Conservation (phyloP, 176 grass and related monocot genomes). For the Sorghum bicolor region Sorghum_bicolor_NCBIv3 NC_012878.2:48799501-48800000, state of each 20-base stretch:
- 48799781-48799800: slow-evolving; percentile 22
- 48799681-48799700: slow-evolving; percentile 25
- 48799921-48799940: slow-evolving; percentile 99
- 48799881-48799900: slow-evolving; percentile 62
- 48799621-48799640: slow-evolving; percentile 40
- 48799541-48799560: slow-evolving; percentile 41
- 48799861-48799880: slow-evolving; percentile 49
- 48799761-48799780: slow-evolving; percentile 31
- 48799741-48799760: slow-evolving; percentile 33
- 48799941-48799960: slow-evolving; percentile 98
- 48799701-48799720: slow-evolving; percentile 34
- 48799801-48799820: slow-evolving; percentile 43
- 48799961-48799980: slow-evolving; percentile 99
- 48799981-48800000: slow-evolving; percentile 99
- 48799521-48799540: slow-evolving; percentile 13
- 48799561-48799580: slow-evolving; percentile 27
- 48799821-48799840: slow-evolving; percentile 31
- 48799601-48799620: slow-evolving; percentile 27
- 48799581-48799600: slow-evolving; percentile 31
- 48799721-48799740: slow-evolving; percentile 57
- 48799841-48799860: slow-evolving; percentile 38
- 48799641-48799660: slow-evolving; percentile 33
- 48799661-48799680: slow-evolving; percentile 20
- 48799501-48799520: slow-evolving; percentile 29
- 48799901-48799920: slow-evolving; percentile 86